Conservation (phyloP, 1,284 basidiomycete genomes). For the Sporisorium scitamineum region DNA sequence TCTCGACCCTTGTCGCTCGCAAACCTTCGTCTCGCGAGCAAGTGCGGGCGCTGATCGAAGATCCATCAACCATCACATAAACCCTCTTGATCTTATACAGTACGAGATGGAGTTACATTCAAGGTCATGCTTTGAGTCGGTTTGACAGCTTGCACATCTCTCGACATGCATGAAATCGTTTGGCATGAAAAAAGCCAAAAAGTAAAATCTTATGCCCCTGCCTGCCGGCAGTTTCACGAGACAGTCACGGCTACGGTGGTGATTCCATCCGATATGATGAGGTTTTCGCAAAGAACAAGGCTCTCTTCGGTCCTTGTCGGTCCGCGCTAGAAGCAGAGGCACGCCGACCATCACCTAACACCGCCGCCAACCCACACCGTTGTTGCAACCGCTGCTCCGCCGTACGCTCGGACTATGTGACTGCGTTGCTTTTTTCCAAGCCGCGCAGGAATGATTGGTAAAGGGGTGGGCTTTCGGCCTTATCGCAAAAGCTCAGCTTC, state of each 20-base stretch:
- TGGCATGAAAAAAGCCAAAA: too few relatives aligned
- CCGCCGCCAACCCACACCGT: too few relatives aligned
- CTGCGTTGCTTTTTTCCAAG: neutral
- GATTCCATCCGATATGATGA: neutral
- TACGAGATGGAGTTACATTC: too few relatives aligned
- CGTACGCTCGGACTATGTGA: neutral
- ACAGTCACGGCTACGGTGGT: neutral
- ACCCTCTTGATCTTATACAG: too few relatives aligned
- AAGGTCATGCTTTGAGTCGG: too few relatives aligned
- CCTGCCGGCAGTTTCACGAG: conserved; percentile 2
- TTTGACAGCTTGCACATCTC: too few relatives aligned
- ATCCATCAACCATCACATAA: too few relatives aligned
- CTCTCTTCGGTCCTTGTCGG: neutral
- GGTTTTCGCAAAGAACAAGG: neutral
- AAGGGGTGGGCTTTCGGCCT: neutral
- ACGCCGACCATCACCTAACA: neutral
- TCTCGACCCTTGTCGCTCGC: too few relatives aligned
- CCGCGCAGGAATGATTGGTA: neutral
- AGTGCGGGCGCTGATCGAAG: too few relatives aligned
- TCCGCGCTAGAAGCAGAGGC: neutral
- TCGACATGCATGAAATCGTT: too few relatives aligned
- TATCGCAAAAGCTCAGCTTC: neutral
- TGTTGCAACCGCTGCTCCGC: neutral
- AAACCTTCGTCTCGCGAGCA: too few relatives aligned
- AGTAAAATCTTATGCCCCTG: too few relatives aligned